These are phyloP conservation scores for Actinomucor elegans DNA, from an alignment of 371 early-diverging fungal genomes.

Conservation along the genomic window DNA sequence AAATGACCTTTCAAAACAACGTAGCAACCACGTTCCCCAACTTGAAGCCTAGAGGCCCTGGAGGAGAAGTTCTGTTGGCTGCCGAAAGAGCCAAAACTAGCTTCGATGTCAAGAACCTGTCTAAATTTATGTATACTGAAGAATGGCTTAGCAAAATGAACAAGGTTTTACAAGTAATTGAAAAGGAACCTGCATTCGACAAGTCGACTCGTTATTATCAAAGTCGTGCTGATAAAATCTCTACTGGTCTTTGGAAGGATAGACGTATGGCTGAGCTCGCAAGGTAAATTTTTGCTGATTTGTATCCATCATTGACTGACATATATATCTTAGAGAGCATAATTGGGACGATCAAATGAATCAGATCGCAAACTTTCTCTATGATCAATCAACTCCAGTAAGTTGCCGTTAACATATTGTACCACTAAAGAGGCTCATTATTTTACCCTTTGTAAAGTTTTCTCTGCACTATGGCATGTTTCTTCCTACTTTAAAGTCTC, in stretches of 20 bases:
- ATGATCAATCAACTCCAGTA: constrained; percentile 46
- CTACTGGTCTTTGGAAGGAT: constrained; percentile 46
- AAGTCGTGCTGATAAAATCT: constrained; percentile 51
- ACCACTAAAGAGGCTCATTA: background rate
- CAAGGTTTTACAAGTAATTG: constrained; percentile 50
- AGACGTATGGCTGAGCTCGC: constrained; percentile 49
- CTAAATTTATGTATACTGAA: constrained; percentile 56
- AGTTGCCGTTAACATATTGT: constrained; percentile 13
- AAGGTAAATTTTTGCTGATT: constrained; percentile 19
- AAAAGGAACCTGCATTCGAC: constrained; percentile 61
- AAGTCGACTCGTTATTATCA: constrained; percentile 55
- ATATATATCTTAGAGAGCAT: constrained; percentile 31
- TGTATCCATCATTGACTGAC: background rate
- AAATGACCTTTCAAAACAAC: constrained; percentile 34
- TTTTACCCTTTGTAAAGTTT: constrained; percentile 36
- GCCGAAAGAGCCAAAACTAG: constrained; percentile 56
- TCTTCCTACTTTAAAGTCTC: constrained; percentile 74
- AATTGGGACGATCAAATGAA: constrained; percentile 40
- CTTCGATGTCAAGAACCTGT: constrained; percentile 52
- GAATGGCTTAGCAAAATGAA: constrained; percentile 52
- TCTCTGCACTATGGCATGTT: constrained; percentile 69
- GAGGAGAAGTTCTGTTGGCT: constrained; percentile 52
- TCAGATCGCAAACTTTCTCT: constrained; percentile 40
- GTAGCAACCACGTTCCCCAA: constrained; percentile 47
- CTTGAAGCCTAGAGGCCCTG: constrained; percentile 52